Evolutionary conservation across 345 rosid genomes (phyloP), one percentile per base, ranked within the genome.

Genomic region (Sisymbrium irio): DNA sequence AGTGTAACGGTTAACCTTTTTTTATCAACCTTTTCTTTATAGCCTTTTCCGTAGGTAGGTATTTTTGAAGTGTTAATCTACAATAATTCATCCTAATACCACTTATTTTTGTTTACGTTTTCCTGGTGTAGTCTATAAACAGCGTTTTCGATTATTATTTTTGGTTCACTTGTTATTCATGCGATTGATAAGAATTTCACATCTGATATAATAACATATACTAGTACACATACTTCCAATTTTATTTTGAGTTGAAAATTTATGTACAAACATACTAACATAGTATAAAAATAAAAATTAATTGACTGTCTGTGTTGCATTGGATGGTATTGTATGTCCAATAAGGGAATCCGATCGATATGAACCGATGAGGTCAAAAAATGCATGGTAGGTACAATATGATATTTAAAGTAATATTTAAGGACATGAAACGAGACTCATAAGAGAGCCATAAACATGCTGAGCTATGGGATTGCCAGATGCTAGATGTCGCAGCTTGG

Each of bases 21-120:
- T 55, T 30, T 42, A 36, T 37, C 45, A 30, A 42, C 54, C 57
- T 44, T 20, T 55, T 28, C 40, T 68, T 69, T 68, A 44, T 45
- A 45, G 56, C 36, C 36, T 57, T 32, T 57, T 57, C 45, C 41
- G 33, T 58, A 32, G 37, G 33, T 58, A 58, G 3, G 45, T 8
- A 19, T 5, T 32, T 17, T 44, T 32, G 19, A 46, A 44, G 42
- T 33, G 22, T 7, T 50, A 50, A 50, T 44, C n/a, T n/a, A 40
- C 62, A 57, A 69, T 17, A 28, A 68, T 41, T 55, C 63, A 56
- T 41, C 41, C 5, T 28, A 27, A 40, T 4, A 37, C 39, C 37
- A 39, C 46, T 7, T 32, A 13, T 15, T 49, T 20, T 20, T 37
- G 3, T 37, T 66, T 22, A 66, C 60, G 3, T 6, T 20, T 37